A percentile compares a stretch with the other conserved stretches of the same genome.
phyloP scores from a whole-genome alignment of 805 yeast species.

The Metschnikowia rubicola region DNA sequence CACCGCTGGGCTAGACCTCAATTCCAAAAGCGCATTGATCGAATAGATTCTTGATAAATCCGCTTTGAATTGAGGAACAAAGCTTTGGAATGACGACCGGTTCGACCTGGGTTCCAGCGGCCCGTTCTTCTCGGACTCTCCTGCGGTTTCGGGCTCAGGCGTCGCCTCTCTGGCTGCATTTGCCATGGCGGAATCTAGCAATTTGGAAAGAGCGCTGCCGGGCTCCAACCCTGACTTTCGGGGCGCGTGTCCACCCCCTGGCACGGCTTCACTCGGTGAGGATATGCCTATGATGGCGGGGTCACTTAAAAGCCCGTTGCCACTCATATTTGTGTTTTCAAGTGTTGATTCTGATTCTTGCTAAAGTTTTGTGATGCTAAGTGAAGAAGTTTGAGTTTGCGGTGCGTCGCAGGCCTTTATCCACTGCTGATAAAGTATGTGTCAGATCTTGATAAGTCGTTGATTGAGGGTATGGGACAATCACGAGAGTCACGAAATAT shows the following conservation, averaged over 20 bases:
- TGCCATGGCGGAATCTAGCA: constrained; percentile 45
- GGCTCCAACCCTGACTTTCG: constrained; percentile 22
- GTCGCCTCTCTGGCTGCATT: constrained; percentile 45
- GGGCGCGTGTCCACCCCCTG: not conserved
- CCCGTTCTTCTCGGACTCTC: constrained; percentile 3
- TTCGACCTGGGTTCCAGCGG: constrained; percentile 5
- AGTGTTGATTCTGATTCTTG: too few species aligned
- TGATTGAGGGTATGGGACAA: too few species aligned
- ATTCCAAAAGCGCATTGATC: constrained; percentile 26
- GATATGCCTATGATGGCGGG: constrained; percentile 18
- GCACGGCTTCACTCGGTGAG: not conserved
- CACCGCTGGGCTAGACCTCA: constrained; percentile 36
- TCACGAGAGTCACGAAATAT: too few species aligned
- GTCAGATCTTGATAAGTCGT: too few species aligned
- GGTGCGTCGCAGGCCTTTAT: too few species aligned
- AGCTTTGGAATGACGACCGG: constrained; percentile 11
- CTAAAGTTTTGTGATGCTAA: too few species aligned
- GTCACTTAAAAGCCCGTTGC: constrained; percentile 11
- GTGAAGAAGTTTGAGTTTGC: too few species aligned
- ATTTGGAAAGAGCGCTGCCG: constrained; percentile 37
- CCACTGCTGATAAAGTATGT: too few species aligned
- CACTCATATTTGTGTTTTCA: not conserved
- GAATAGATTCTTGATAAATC: constrained; percentile 21
- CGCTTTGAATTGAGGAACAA: constrained; percentile 12
- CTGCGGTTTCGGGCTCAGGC: constrained; percentile 28